These are phyloP conservation scores for Tricholoma hemisulphureum DNA, from an alignment of 768 basidiomycete species.

Conservation along the genomic window DNA sequence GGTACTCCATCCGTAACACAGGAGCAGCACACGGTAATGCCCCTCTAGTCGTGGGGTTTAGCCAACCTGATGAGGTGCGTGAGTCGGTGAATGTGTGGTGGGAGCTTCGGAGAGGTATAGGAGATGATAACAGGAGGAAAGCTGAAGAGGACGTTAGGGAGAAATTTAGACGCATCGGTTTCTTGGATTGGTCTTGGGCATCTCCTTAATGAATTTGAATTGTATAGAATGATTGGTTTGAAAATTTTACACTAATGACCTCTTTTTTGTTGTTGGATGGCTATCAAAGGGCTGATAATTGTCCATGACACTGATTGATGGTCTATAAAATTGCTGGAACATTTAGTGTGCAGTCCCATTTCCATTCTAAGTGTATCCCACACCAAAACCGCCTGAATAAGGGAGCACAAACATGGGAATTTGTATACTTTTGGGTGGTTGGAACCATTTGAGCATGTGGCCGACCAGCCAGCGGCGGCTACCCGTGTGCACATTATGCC, in stretches of 20 bases:
- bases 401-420: no score
- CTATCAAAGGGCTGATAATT: background rate
- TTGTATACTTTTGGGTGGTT: no score
- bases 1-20: constrained; percentile 60
- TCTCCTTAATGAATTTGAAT: constrained; percentile 40
- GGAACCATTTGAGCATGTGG: no score
- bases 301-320: background rate
- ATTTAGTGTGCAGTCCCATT: no score
- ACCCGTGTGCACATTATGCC: no score
- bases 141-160: constrained; percentile 44
- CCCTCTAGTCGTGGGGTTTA: constrained; percentile 73
- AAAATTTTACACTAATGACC: no score
- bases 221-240: constrained; percentile 5
- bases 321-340: no score
- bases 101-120: constrained; percentile 43
- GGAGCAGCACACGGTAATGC: constrained; percentile 38
- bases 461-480: no score
- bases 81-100: constrained; percentile 69
- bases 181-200: constrained; percentile 72
- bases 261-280: no score
- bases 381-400: no score
- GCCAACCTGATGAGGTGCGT: constrained; percentile 71
- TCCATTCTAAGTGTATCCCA: no score
- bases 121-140: constrained; percentile 35
- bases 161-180: constrained; percentile 49